phyloP scores from a whole-genome alignment of 352 stramenopile species.

The Phytophthora aleatoria region DNA sequence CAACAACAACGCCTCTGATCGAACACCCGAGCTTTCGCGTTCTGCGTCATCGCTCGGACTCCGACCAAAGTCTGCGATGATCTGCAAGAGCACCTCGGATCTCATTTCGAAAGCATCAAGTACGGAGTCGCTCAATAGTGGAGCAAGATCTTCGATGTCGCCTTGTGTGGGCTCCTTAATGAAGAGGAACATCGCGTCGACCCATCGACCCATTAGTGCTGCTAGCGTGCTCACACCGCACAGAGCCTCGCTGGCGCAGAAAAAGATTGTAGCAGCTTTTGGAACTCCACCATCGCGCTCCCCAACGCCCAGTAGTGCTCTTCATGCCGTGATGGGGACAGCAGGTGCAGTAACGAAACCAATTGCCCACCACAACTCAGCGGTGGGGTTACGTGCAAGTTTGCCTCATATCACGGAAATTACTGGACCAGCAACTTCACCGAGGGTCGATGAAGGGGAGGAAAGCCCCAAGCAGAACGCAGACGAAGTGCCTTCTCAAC shows the following conservation, averaged over 20 bases:
- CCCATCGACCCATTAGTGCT: slow-evolving; percentile 42
- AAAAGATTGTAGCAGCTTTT: neutral
- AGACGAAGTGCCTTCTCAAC: neutral
- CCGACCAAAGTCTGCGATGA: slow-evolving; percentile 51
- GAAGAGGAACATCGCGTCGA: slow-evolving; percentile 7
- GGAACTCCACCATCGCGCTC: slow-evolving; percentile 1
- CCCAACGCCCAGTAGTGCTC: slow-evolving; percentile 1
- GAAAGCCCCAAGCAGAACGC: slow-evolving; percentile 12
- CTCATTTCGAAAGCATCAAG: slow-evolving; percentile 25
- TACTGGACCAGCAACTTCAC: slow-evolving; percentile 3
- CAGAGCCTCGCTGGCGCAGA: slow-evolving; percentile 12
- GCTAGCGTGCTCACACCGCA: slow-evolving; percentile 27
- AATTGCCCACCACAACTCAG: slow-evolving; percentile 13
- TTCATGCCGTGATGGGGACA: slow-evolving; percentile 13
- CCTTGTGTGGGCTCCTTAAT: neutral
- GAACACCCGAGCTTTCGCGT: slow-evolving; percentile 4
- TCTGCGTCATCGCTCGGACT: slow-evolving; percentile 6
- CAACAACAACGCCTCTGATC: slow-evolving; percentile 18
- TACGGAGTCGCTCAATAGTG: neutral
- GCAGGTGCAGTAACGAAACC: slow-evolving; percentile 10
- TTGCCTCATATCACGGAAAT: slow-evolving; percentile 39
- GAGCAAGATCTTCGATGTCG: neutral
- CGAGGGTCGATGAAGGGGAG: neutral
- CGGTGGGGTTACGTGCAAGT: slow-evolving; percentile 17
- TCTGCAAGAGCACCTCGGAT: slow-evolving; percentile 50